phyloP scores from a whole-genome alignment of 2,329 filamentous ascomycete species.

The Calonectria henricotiae region DNA sequence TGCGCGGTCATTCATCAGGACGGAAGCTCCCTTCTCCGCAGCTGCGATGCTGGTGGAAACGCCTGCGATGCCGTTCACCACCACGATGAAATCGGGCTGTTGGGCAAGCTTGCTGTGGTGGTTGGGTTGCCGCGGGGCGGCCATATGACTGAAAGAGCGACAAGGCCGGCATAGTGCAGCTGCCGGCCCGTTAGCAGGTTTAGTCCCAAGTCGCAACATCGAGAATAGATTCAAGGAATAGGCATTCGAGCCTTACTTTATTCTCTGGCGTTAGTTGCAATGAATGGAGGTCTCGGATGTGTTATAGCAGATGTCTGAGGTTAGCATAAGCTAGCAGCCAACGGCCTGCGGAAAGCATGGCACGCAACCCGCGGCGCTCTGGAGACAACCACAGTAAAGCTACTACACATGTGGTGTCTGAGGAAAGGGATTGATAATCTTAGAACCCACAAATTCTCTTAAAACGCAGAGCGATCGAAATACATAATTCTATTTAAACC shows the following conservation, averaged over 20 bases:
- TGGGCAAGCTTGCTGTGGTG: background rate
- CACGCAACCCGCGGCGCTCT: constrained; percentile 4
- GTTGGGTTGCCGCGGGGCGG: background rate
- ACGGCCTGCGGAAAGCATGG: background rate
- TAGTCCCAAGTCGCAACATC: background rate
- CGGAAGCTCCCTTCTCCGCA: constrained; percentile 5
- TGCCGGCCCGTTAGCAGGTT: background rate
- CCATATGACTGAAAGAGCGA: background rate
- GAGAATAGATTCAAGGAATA: too few species aligned
- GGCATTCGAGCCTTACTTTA: too few species aligned
- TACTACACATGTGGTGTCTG: too few species aligned
- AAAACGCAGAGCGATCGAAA: too few species aligned
- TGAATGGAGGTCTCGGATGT: background rate
- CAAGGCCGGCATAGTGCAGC: background rate
- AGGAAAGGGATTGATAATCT: too few species aligned
- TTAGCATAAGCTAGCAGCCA: background rate
- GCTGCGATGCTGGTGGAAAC: constrained; percentile 1
- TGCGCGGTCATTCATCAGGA: constrained; percentile 1
- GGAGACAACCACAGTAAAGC: too few species aligned
- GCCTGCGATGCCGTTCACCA: constrained; percentile 1
- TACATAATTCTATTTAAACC: too few species aligned
- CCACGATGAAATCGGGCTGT: background rate
- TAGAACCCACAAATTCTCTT: too few species aligned
- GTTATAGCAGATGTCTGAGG: background rate
- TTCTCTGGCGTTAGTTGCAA: background rate